Evolutionary conservation across 495 filamentous ascomycete species (phyloP).

Genomic region (Penicillium soppii): DNA sequence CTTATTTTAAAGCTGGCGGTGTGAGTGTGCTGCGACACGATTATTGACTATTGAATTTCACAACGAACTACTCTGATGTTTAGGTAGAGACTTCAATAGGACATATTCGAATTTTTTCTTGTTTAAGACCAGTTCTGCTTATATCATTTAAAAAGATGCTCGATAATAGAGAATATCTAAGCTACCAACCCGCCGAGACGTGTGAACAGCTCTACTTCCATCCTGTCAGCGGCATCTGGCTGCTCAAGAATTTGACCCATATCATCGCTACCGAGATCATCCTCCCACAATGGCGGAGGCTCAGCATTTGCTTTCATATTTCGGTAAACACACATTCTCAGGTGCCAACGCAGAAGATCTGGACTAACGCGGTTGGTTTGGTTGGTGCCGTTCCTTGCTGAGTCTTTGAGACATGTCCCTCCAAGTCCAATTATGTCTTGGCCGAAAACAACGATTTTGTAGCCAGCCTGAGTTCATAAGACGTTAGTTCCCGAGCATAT

Average conservation of each 20-base stretch:
- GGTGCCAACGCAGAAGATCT: constrained; percentile 6
- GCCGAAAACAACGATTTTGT: not conserved
- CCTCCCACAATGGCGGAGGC: not conserved
- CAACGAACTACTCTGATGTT: too few species aligned
- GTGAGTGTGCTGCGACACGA: too few species aligned
- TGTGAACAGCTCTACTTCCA: constrained; percentile 7
- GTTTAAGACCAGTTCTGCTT: too few species aligned
- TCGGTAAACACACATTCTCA: constrained; percentile 1
- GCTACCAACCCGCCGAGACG: not conserved
- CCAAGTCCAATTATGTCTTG: not conserved
- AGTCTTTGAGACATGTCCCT: not conserved
- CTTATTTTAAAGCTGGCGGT: too few species aligned
- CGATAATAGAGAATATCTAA: too few species aligned
- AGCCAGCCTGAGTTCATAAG: not conserved
- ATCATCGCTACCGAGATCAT: not conserved
- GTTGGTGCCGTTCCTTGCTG: not conserved
- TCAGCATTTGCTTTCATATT: constrained; percentile 3
- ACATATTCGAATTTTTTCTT: too few species aligned
- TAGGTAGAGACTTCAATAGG: too few species aligned
- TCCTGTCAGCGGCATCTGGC: not conserved
- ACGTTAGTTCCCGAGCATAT: not conserved
- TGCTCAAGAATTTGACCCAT: constrained; percentile 3
- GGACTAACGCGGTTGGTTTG: not conserved
- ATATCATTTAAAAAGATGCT: too few species aligned
- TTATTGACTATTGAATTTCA: too few species aligned